Conservation (phyloP, 495 filamentous ascomycete genomes). For the Neurospora discreta region DNA sequence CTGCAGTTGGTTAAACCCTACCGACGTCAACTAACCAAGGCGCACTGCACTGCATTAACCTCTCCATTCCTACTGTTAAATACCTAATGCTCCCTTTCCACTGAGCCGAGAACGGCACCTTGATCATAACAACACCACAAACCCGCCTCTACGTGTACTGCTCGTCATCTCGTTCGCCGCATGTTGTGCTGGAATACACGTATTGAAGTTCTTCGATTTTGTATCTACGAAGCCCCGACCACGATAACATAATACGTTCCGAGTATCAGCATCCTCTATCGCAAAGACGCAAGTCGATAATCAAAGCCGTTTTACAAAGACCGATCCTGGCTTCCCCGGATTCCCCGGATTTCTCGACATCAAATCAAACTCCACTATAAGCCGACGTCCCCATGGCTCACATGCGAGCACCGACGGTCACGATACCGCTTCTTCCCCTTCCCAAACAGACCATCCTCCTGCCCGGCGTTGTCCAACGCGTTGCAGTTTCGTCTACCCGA, state of each 20-base stretch:
- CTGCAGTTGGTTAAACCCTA: background rate
- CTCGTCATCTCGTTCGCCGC: background rate
- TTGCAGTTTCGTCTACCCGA: constrained; percentile 60
- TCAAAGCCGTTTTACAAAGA: background rate
- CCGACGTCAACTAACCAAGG: background rate
- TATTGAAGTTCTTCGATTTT: background rate
- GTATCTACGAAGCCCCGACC: background rate
- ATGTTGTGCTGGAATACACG: background rate
- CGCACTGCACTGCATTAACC: background rate
- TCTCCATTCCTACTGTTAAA: background rate
- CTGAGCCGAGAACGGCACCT: background rate
- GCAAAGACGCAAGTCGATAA: background rate
- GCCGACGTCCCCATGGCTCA: constrained; percentile 4
- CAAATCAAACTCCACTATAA: background rate
- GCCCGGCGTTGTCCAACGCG: constrained; percentile 65
- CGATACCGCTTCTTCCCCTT: constrained; percentile 65
- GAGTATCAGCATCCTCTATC: background rate
- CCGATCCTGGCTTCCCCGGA: background rate
- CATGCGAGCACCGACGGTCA: constrained; percentile 22
- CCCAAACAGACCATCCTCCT: constrained; percentile 65
- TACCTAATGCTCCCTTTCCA: background rate
- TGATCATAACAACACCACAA: background rate
- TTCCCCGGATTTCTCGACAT: background rate
- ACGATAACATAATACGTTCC: background rate
- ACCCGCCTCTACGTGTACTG: background rate